phyloP scores from a whole-genome alignment of 352 stramenopile genomes.

The Phytophthora foliorum region DNA sequence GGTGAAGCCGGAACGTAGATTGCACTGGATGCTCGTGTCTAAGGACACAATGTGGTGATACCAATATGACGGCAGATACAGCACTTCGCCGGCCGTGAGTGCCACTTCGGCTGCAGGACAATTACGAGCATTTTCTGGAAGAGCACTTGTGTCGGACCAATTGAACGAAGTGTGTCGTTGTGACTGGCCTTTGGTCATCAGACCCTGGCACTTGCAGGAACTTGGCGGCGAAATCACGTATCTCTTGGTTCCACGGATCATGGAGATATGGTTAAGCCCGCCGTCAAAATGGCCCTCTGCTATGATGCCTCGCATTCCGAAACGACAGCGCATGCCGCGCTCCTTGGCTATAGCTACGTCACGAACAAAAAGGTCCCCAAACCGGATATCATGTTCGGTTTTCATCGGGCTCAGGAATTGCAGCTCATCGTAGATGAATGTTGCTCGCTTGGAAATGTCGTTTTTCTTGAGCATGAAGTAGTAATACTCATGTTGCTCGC shows the following conservation, averaged over 20 bases:
- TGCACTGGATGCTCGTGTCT: conserved; percentile 96
- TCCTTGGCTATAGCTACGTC: conserved; percentile 41
- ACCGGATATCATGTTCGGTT: conserved; percentile 57
- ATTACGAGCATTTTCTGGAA: conserved; percentile 44
- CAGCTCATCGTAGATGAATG: conserved; percentile 90
- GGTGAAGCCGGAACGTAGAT: conserved; percentile 79
- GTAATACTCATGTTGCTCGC: conserved; percentile 48
- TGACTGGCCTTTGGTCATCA: conserved; percentile 83
- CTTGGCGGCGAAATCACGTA: conserved; percentile 95
- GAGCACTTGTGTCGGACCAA: conserved; percentile 78
- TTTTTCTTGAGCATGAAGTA: conserved; percentile 70
- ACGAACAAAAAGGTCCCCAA: conserved; percentile 66
- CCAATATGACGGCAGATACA: conserved; percentile 96
- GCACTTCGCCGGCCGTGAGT: conserved; percentile 92
- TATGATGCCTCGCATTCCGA: conserved; percentile 95
- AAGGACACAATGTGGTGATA: conserved; percentile 97
- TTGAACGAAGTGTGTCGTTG: conserved; percentile 93
- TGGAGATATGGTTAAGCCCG: conserved; percentile 94
- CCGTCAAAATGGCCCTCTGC: conserved; percentile 95
- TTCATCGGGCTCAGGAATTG: conserved; percentile 93
- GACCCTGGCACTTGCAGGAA: conserved; percentile 83
- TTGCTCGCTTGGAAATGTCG: conserved; percentile 47
- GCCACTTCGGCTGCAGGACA: conserved; percentile 92
- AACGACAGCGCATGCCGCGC: conserved; percentile 80
- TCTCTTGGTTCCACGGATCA: conserved; percentile 91